phyloP scores from a whole-genome alignment of 2,329 filamentous ascomycete species.

The Scytalidium sp. region DNA sequence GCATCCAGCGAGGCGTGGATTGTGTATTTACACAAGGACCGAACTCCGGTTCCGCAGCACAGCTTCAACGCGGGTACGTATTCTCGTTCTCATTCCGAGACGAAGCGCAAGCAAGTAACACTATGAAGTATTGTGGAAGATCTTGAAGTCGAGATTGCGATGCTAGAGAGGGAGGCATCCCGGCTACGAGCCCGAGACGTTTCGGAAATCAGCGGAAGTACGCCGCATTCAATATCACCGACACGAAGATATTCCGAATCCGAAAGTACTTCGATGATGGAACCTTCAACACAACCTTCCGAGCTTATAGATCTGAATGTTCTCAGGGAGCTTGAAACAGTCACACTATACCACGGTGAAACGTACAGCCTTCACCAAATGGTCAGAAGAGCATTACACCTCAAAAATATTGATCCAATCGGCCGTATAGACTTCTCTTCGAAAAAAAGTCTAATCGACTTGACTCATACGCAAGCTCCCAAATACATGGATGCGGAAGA shows the following conservation, averaged over 20 bases:
- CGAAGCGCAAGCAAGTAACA: neutral
- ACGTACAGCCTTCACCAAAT: neutral
- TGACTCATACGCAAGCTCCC: neutral
- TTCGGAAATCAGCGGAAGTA: neutral
- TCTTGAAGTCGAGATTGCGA: neutral
- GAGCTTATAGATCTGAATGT: neutral
- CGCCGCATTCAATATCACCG: neutral
- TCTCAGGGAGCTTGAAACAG: neutral
- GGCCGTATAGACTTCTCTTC: neutral
- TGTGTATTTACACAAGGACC: neutral
- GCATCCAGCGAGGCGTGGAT: neutral
- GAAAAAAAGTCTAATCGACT: neutral
- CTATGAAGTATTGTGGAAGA: neutral
- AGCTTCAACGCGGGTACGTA: neutral
- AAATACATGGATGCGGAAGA: neutral
- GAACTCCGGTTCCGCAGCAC: neutral
- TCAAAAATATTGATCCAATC: neutral
- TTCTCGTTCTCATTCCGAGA: neutral
- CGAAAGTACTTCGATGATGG: neutral
- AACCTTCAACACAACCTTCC: too few species aligned
- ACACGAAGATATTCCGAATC: neutral
- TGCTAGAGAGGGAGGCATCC: neutral
- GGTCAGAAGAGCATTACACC: neutral
- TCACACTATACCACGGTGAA: neutral
- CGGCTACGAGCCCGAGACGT: neutral